phyloP scores from a whole-genome alignment of 129 eudicot genomes.

The Escallonia herrerae region DNA sequence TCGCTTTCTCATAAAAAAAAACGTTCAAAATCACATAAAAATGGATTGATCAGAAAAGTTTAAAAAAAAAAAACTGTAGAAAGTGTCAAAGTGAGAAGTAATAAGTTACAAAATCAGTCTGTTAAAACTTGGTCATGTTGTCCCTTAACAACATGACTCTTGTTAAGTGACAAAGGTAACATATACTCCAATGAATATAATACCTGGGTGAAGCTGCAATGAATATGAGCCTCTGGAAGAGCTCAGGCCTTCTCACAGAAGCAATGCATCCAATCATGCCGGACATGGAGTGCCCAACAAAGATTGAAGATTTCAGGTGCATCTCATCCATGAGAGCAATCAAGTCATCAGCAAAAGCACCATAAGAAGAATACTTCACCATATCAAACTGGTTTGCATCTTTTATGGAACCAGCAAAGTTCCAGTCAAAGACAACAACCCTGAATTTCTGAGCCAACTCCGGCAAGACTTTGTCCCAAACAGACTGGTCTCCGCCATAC shows the following conservation, averaged over 20 bases:
- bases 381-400: conserved; percentile 52
- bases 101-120: too few species aligned
- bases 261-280: conserved; percentile 96
- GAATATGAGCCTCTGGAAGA: conserved; percentile 61
- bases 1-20: too few species aligned
- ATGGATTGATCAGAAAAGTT: too few species aligned
- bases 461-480: conserved; percentile 71
- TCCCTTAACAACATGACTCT: too few species aligned
- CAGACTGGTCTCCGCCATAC: conserved; percentile 74
- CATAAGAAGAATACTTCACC: conserved; percentile 37
- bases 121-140: too few species aligned
- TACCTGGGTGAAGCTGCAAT: conserved; percentile 89
- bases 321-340: conserved; percentile 58
- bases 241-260: conserved; percentile 72
- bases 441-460: conserved; percentile 24
- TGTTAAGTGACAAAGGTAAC: too few species aligned
- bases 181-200: background rate
- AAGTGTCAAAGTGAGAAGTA: too few species aligned
- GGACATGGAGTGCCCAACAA: conserved; percentile 91
- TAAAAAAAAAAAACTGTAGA: too few species aligned
- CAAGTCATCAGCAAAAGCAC: conserved; percentile 71
- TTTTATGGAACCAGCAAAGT: conserved; percentile 65
- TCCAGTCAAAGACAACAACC: conserved; percentile 72
- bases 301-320: conserved; percentile 40
- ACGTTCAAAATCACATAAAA: too few species aligned